These are phyloP conservation scores for Pyricularia grisea DNA, from an alignment of 2,329 filamentous ascomycete species.

Conservation along the genomic window DNA sequence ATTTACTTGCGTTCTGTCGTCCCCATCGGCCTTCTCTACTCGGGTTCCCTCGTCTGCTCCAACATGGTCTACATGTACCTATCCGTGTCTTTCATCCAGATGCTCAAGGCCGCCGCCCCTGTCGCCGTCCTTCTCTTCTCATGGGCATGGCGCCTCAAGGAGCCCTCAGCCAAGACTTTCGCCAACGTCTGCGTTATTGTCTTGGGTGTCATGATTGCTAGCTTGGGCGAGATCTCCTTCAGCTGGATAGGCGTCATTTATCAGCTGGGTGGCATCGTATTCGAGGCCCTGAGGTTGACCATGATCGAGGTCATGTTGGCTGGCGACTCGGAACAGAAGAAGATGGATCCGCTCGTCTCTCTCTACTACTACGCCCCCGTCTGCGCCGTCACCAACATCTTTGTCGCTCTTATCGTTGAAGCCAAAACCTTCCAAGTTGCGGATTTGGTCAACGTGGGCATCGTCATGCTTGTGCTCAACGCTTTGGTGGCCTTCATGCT, in stretches of 20 bases:
- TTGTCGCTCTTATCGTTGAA: slow-evolving; percentile 63
- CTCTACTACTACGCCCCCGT: slow-evolving; percentile 86
- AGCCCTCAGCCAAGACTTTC: slow-evolving; percentile 33
- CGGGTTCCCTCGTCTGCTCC: slow-evolving; percentile 83
- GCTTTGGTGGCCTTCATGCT: slow-evolving; percentile 71
- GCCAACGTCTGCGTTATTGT: slow-evolving; percentile 43
- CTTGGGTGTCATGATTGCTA: slow-evolving; percentile 40
- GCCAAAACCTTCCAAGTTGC: slow-evolving; percentile 53
- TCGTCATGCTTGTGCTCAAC: slow-evolving; percentile 54
- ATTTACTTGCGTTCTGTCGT: slow-evolving; percentile 87
- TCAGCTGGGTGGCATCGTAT: slow-evolving; percentile 67
- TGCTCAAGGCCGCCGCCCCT: slow-evolving; percentile 75
- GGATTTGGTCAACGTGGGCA: slow-evolving; percentile 57
- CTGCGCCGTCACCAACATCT: slow-evolving; percentile 71
- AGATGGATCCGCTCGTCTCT: slow-evolving; percentile 83
- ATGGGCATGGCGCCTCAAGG: slow-evolving; percentile 48
- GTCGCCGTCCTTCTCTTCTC: slow-evolving; percentile 57
- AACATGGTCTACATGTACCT: slow-evolving; percentile 92
- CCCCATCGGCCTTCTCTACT: slow-evolving; percentile 90
- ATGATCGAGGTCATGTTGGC: slow-evolving; percentile 74
- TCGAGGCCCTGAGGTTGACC: slow-evolving; percentile 72
- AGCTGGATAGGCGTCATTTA: slow-evolving; percentile 55
- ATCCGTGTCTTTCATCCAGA: slow-evolving; percentile 92
- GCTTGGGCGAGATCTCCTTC: slow-evolving; percentile 58
- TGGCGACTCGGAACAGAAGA: slow-evolving; percentile 40